Evolutionary conservation across 2,329 filamentous ascomycete genomes (phyloP), one percentile per base, ranked within the genome.

Genomic region (Biscogniauxia marginata): DNA sequence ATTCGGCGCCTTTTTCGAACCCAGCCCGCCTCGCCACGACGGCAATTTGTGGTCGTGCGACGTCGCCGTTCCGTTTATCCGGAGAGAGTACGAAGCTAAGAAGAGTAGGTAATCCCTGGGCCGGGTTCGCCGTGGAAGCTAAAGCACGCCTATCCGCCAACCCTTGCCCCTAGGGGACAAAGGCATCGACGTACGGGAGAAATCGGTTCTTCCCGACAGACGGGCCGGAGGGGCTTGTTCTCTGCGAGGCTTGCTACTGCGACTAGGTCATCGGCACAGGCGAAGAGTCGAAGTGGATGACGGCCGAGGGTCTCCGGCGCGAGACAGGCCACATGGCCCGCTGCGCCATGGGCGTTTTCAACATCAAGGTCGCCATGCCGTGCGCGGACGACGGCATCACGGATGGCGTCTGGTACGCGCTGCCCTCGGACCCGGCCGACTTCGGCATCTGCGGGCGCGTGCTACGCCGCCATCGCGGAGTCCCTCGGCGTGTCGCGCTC

Each of bases 361-460:
- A 71, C 45, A 49, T 72, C 7, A 25, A 64, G 4, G 60, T 72
- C 16, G 68, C 73, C 11, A 66, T 74, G 56, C 56, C 63, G 3
- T 63, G 68, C 0, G 67, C 71, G 6, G 61, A 63, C 1, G 52
- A 57, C 0, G 75, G 74, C 3, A 70, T 69, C 18, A 48, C 56
- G 3, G 59, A 60, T 7, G 62, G 62, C 7, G 65, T 62, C 1
- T 77, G 74, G 74, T 75, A 71, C 49, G 73, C 70, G 0, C 58
- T 74, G 0, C 58, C 64, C 1, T 70, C 67, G 4, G 57, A 73
- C 49, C 70, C 72, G 16, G 16, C 30, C 0, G 62, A 63, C 0
- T 78, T 76, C 53, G 64, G 59, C 9, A 63, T 78, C 20, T 77
- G 74, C 55, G 68, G n/a, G 66, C 3, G 66, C 68, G 1, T 77